These are phyloP conservation scores for Pseudogymnoascus sp. DNA, from an alignment of 2,329 filamentous ascomycete species.

Conservation along the genomic window DNA sequence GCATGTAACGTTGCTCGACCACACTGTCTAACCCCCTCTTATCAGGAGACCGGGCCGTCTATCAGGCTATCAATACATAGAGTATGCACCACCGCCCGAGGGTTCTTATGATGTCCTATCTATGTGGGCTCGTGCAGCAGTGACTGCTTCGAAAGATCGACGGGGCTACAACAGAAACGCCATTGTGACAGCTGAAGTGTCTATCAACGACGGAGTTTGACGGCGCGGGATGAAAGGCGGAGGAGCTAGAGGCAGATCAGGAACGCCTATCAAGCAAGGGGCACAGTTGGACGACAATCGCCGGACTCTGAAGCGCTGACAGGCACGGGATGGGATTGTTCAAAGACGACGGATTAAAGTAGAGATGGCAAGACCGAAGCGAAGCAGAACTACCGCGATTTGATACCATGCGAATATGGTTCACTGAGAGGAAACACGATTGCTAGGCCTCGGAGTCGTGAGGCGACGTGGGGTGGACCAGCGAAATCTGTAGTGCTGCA, in stretches of 20 bases:
- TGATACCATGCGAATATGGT: background rate
- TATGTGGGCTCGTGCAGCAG: background rate
- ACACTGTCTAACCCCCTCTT: background rate
- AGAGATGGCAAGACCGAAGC: background rate
- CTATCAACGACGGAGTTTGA: background rate
- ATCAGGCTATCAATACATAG: constrained; percentile 1
- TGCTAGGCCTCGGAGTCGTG: background rate
- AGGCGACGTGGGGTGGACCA: background rate
- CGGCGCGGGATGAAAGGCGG: background rate
- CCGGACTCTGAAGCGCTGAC: background rate
- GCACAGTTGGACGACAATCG: background rate
- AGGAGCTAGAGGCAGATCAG: background rate
- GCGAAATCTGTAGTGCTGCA: background rate
- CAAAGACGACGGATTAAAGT: background rate
- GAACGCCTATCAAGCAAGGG: background rate
- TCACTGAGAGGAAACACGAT: background rate
- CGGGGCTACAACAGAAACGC: background rate
- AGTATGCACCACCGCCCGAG: background rate
- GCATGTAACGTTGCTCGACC: constrained; percentile 2
- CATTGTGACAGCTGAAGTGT: background rate
- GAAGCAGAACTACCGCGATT: background rate
- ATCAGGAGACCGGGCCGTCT: background rate
- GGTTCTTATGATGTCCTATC: background rate
- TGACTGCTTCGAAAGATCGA: background rate
- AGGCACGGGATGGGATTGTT: background rate